Conservation (phyloP, 2,329 filamentous ascomycete genomes). For the Clonostachys chloroleuca region DNA sequence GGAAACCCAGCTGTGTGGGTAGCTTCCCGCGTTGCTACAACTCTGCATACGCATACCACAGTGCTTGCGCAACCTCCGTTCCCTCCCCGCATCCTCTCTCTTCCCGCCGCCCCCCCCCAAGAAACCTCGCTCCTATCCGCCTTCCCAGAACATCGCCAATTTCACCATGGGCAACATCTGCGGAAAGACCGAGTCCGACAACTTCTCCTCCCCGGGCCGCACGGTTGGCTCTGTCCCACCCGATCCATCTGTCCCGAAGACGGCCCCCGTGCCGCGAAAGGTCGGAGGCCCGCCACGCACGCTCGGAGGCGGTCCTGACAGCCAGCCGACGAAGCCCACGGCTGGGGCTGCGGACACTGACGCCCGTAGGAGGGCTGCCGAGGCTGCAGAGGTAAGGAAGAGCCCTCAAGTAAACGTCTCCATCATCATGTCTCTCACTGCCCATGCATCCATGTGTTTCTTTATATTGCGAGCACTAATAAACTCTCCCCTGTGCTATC, state of each 20-base stretch:
- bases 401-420: no score
- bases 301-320: constrained; percentile 46
- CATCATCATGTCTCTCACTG: no score
- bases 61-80: not conserved
- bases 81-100: not conserved
- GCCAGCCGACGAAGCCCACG: constrained; percentile 5
- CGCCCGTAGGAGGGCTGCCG: constrained; percentile 69
- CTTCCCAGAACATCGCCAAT: not conserved
- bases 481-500: not conserved
- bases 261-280: constrained; percentile 36
- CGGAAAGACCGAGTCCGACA: constrained; percentile 64
- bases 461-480: no score
- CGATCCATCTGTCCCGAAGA: constrained; percentile 23
- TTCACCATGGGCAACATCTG: constrained; percentile 78
- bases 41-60: not conserved
- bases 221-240: constrained; percentile 46
- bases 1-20: no score
- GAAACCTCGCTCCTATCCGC: not conserved
- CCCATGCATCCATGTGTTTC: no score
- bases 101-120: not conserved
- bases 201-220: constrained; percentile 70
- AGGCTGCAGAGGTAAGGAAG: constrained; percentile 73
- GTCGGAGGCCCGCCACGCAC: constrained; percentile 57
- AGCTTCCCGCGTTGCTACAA: no score
- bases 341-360: constrained; percentile 32